phyloP scores from a whole-genome alignment of 495 filamentous ascomycete genomes.

The Aeminium ludgeri region DNA sequence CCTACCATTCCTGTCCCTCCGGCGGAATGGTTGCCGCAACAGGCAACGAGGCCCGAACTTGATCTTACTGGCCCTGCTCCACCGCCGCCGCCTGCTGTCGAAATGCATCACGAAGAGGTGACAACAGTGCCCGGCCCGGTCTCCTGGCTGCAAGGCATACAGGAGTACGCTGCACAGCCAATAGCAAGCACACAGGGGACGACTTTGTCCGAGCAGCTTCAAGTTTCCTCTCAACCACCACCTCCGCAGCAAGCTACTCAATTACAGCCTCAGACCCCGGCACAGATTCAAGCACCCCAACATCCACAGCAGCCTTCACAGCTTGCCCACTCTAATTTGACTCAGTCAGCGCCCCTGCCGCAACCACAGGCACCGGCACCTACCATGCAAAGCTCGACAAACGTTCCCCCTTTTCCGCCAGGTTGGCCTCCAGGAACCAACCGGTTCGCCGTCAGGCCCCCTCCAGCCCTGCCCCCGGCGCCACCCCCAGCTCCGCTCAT shows the following conservation, averaged over 20 bases:
- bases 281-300: no score
- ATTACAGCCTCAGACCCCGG: no score
- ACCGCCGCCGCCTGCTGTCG: not conserved
- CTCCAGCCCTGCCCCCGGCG: not conserved
- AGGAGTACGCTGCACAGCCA: conserved; percentile 5
- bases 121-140: not conserved
- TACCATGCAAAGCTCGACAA: no score
- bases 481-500: conserved; percentile 6
- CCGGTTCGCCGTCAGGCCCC: conserved; percentile 2
- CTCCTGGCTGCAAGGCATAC: conserved; percentile 7
- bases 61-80: not conserved
- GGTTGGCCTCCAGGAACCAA: conserved; percentile 10
- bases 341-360: not conserved
- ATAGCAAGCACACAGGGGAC: not conserved
- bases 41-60: not conserved
- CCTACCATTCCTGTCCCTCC: not conserved
- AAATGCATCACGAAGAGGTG: not conserved
- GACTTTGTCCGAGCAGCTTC: not conserved
- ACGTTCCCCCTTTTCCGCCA: no score
- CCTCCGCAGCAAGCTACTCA: no score
- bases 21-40: not conserved
- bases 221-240: not conserved
- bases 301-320: no score
- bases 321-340: not conserved
- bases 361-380: not conserved